Conservation (phyloP, 2,329 filamentous ascomycete species). For the Boeremia exigua region DNA sequence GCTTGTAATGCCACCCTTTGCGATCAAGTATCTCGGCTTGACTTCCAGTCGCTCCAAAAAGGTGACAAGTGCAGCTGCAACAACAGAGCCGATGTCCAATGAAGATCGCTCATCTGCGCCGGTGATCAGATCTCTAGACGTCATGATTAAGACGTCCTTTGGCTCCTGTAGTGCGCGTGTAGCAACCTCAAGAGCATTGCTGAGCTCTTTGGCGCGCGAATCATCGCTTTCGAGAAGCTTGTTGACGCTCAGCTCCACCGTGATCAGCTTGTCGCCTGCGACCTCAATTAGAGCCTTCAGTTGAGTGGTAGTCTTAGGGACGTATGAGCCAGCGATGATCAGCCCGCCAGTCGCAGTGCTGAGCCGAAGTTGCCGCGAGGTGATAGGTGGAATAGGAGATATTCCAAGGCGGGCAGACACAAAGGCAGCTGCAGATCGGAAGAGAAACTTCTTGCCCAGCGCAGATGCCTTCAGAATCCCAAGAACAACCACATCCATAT, state of each 20-base stretch:
- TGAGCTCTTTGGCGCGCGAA: conserved; percentile 45
- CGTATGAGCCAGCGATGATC: conserved; percentile 64
- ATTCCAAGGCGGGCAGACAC: conserved; percentile 61
- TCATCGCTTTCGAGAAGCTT: conserved; percentile 53
- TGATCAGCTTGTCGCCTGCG: conserved; percentile 51
- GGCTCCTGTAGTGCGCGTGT: conserved; percentile 49
- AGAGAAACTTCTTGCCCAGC: conserved; percentile 53
- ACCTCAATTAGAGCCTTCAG: conserved; percentile 52
- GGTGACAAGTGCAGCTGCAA: conserved; percentile 59
- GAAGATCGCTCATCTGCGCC: conserved; percentile 58
- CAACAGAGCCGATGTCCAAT: conserved; percentile 60
- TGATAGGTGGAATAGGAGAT: conserved; percentile 58
- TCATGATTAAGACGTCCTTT: conserved; percentile 65
- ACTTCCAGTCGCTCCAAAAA: conserved; percentile 57
- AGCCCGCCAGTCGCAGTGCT: conserved; percentile 55
- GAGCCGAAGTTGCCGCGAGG: conserved; percentile 51
- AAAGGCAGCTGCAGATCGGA: conserved; percentile 56
- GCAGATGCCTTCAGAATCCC: conserved; percentile 54
- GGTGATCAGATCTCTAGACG: conserved; percentile 60
- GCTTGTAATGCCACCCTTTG: conserved; percentile 66
- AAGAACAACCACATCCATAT: conserved; percentile 62
- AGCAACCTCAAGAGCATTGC: conserved; percentile 41
- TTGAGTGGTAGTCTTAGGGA: conserved; percentile 65
- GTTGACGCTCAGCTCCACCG: conserved; percentile 57
- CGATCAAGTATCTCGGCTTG: conserved; percentile 63